Base-by-base conservation (phyloP, 2,329 filamentous ascomycete genomes). In the Alternaria sp. region DNA sequence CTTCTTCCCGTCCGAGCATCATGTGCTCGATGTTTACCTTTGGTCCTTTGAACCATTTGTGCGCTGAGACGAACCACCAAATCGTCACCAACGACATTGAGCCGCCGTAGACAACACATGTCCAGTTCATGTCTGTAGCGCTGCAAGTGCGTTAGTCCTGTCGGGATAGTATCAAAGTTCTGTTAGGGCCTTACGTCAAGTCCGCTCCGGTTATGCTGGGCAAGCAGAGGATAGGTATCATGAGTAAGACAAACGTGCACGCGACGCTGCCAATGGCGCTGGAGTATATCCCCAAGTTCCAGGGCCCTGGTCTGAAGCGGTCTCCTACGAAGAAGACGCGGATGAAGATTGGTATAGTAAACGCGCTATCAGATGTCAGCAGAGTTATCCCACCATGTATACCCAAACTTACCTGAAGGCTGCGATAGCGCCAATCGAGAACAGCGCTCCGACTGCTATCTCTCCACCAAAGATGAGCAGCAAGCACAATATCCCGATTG, bases 21-120 rank as follows among this genome's bases (percentile, higher is more conserved):
- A 79, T 67, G 74, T 87, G 85, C 65, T 86, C 83, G 26, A 90
- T 79, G 67, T 90, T 90, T 60, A 90, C 84, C 78, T 86, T 89
- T 0, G 88, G 88, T 0, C 88, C 88, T 68, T 85, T 88, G 76
- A 90, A 91, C 88, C 88, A 90, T 68, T 85, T 88, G 48, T 81
- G 81, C 9, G 88, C 88, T 64, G 84, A 83, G 4, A 90, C 76
- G 39, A 85, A 77, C 81, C 87, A 91, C 86, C 87, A 90, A 13
- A 88, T 74, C 3, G 82, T 77, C 4, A 86, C 80, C 3, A 82
- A 71, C 4, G 86, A 58, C 87, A 90, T 90, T 0, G 86, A 84
- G 3, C 79, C 87, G 5, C 87, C 88, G 74, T 88, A 90, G 8
- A 89, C 87, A 24, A 90, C 77, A 63, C 80, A 84, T 2, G 88